Base-by-base conservation (phyloP, 2,329 filamentous ascomycete genomes). In the Chalaropsis ovoidea region DNA sequence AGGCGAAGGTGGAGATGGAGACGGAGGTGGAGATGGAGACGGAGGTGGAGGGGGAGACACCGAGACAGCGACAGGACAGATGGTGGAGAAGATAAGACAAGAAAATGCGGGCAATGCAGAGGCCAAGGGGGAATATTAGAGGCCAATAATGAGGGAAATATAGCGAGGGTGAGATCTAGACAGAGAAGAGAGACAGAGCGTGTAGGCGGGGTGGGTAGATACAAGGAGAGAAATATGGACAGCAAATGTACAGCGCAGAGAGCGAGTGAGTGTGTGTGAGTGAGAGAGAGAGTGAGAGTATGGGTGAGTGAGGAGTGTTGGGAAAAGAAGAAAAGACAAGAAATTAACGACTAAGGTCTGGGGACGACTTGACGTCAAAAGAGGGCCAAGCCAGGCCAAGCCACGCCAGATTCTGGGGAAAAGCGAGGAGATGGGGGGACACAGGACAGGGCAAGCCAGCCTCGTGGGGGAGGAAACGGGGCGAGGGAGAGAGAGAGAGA, bases 1-100 rank as follows among this genome's bases (percentile, higher is more conserved):
- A 49, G 64, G 63, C 65, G 4, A 47, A 19, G 43, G 19, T 19
- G 43, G 19, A 67, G 65, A 66, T 47, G 54, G 62, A 64, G 19
- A 45, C 35, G 35, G 35, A 39, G 35, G 35, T 7, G 35, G 35
- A 15, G 39, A 63, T 19, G 63, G 69, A 64, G 52, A 60, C 54
- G 54, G 62, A 64, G 19, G 52, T 7, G 35, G 35, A 39, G 35
- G 35, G 3, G 35, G 35, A 15, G 39, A 63, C 35, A 61, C 11
- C 19, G 13, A 45, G 39, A 22, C 60, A 24, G 24, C 11, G 24
- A 52, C 11, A 17, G 10, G 19, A 6, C 19, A 52, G 47, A 52
- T 27, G 22, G 10, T 31, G 15, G 31, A 60, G 19, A 19, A 60
- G 31, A 35, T 35, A 39, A 2, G 31, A 39, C 43, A 19, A 19